Evolutionary conservation across 164 flowering plant species (phyloP).

Genomic region (Warburgia ugandensis): DNA sequence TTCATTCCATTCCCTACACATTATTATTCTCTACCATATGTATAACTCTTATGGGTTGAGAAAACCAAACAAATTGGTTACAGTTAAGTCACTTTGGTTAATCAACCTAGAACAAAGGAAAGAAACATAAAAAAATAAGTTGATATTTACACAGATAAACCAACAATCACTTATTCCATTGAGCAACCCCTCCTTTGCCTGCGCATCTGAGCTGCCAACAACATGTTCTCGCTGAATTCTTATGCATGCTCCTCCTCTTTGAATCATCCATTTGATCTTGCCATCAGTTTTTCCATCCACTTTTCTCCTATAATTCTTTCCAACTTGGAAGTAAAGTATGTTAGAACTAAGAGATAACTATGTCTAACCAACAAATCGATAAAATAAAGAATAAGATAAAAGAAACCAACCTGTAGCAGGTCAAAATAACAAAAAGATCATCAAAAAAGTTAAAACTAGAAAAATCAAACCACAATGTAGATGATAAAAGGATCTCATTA

Average conservation of each 20-base stretch:
- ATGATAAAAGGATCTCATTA: not conserved
- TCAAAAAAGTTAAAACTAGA: not conserved
- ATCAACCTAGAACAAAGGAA: no score
- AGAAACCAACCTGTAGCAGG: no score
- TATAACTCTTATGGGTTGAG: no score
- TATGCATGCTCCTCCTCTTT: constrained; percentile 59
- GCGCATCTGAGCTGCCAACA: constrained; percentile 92
- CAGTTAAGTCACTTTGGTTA: no score
- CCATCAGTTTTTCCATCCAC: constrained; percentile 65
- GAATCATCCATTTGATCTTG: constrained; percentile 61
- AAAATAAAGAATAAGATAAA: not conserved
- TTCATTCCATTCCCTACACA: no score
- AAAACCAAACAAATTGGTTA: no score
- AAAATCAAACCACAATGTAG: no score
- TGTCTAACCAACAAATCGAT: not conserved
- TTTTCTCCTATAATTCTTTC: constrained; percentile 46
- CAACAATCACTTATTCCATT: constrained; percentile 4
- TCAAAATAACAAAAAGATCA: not conserved
- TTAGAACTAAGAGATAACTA: not conserved
- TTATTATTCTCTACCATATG: no score
- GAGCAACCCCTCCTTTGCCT: constrained; percentile 35
- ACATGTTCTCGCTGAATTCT: constrained; percentile 43
- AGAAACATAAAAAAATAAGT: no score
- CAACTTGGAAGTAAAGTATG: constrained; percentile 1
- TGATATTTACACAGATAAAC: no score